These are phyloP conservation scores for Kitagawia praeruptora DNA, from an alignment of 129 eudicot species.

Conservation along the genomic window DNA sequence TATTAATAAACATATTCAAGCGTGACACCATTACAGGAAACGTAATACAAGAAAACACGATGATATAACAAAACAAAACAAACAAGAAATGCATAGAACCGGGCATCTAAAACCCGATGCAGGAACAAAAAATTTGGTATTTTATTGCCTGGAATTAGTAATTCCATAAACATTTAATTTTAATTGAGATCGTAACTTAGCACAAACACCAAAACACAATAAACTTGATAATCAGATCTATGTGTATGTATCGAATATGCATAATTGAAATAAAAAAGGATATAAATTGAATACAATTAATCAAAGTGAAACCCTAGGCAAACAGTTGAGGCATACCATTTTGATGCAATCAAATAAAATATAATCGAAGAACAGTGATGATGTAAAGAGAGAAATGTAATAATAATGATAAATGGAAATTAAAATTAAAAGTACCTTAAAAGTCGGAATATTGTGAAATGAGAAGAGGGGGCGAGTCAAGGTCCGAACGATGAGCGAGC, in stretches of 20 bases:
- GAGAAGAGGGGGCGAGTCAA: not conserved
- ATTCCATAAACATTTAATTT: not conserved
- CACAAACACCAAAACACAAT: not conserved
- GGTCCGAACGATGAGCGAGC: not conserved
- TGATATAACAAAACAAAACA: not conserved
- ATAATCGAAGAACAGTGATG: not conserved
- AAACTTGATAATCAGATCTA: not conserved
- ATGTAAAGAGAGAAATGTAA: not conserved
- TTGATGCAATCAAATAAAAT: not conserved
- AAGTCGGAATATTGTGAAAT: not conserved
- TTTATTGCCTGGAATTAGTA: not conserved
- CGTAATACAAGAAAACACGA: not conserved
- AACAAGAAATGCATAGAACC: not conserved
- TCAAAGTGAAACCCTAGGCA: not conserved
- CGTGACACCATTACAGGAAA: not conserved
- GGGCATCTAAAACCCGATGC: not conserved
- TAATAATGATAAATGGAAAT: not conserved
- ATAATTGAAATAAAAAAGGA: not conserved
- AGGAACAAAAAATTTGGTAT: not conserved
- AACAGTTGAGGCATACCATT: not conserved
- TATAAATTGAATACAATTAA: not conserved
- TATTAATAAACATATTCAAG: not conserved
- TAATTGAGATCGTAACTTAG: not conserved
- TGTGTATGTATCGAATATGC: not conserved
- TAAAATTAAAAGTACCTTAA: not conserved